A percentile compares a stretch with the other conserved stretches of the same genome.
These are phyloP conservation scores for Myxozyma monticola DNA, from an alignment of 805 yeast genomes.

Conservation along the genomic window DNA sequence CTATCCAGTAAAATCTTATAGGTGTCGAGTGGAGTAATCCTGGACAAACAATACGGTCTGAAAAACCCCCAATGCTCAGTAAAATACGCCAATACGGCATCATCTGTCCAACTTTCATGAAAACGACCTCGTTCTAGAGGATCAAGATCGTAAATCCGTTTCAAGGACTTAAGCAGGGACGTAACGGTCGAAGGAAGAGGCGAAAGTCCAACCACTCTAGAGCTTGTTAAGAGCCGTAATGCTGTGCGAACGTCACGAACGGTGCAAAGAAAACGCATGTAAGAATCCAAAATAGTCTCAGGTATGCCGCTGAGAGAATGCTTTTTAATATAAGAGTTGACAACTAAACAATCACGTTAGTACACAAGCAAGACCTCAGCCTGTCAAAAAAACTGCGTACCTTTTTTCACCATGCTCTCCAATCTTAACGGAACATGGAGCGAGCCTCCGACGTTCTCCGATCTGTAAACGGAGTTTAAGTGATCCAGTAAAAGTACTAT, in stretches of 20 bases:
- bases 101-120: neutral
- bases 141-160: neutral
- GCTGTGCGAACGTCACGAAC: conserved; percentile 2
- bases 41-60: conserved; percentile 17
- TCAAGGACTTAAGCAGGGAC: neutral
- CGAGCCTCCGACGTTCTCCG: no score
- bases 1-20: conserved; percentile 2
- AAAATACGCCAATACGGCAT: neutral
- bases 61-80: conserved; percentile 7
- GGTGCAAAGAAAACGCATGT: neutral
- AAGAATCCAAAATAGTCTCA: conserved; percentile 11
- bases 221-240: conserved; percentile 4
- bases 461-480: no score
- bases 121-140: neutral
- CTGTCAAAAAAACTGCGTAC: neutral
- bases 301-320: conserved; percentile 9
- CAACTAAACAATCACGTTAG: neutral
- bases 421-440: no score
- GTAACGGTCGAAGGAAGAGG: conserved; percentile 1
- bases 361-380: neutral
- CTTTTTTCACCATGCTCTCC: no score
- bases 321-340: neutral
- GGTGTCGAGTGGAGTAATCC: neutral
- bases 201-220: conserved; percentile 7
- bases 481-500: no score